A percentile compares a stretch with the other conserved stretches of the same genome.
Evolutionary conservation across 2,329 filamentous ascomycete species (phyloP).

Genomic region (Diaporthe sp.): DNA sequence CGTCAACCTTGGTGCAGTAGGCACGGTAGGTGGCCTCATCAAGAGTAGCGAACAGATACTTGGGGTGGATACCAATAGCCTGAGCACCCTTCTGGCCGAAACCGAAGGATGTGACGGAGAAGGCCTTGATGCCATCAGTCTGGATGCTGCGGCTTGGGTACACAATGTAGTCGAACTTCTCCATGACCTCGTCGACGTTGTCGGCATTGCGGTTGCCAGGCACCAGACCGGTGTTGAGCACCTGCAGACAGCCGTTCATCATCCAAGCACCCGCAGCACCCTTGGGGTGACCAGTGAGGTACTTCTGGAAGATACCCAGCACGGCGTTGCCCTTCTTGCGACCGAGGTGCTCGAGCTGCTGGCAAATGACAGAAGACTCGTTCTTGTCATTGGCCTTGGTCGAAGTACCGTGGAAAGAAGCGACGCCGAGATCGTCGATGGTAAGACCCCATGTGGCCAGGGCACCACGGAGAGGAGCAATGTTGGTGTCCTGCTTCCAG

Average conservation of each 20-base stretch:
- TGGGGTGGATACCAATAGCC: slow-evolving; percentile 95
- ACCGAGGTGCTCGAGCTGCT: slow-evolving; percentile 94
- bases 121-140: slow-evolving; percentile 98
- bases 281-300: slow-evolving; percentile 98
- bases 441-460: slow-evolving; percentile 98
- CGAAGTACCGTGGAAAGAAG: slow-evolving; percentile 98
- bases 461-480: slow-evolving; percentile 94
- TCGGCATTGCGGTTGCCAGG: slow-evolving; percentile 98
- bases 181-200: slow-evolving; percentile 96
- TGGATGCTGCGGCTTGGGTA: slow-evolving; percentile 96
- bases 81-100: slow-evolving; percentile 99
- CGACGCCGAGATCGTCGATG: slow-evolving; percentile 93
- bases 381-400: slow-evolving; percentile 99
- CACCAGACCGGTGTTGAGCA: slow-evolving; percentile 92
- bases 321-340: slow-evolving; percentile 97
- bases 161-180: slow-evolving; percentile 97
- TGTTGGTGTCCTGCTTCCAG: slow-evolving; percentile 95
- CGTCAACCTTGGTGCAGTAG: slow-evolving; percentile 90
- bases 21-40: slow-evolving; percentile 84
- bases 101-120: slow-evolving; percentile 98
- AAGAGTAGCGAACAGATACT: slow-evolving; percentile 94
- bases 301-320: slow-evolving; percentile 99
- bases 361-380: slow-evolving; percentile 96
- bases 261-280: slow-evolving; percentile 99
- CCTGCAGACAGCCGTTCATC: slow-evolving; percentile 98